These are phyloP conservation scores for Leishmania guyanensis DNA, from an alignment of 208 protist species.

Conservation along the genomic window DNA sequence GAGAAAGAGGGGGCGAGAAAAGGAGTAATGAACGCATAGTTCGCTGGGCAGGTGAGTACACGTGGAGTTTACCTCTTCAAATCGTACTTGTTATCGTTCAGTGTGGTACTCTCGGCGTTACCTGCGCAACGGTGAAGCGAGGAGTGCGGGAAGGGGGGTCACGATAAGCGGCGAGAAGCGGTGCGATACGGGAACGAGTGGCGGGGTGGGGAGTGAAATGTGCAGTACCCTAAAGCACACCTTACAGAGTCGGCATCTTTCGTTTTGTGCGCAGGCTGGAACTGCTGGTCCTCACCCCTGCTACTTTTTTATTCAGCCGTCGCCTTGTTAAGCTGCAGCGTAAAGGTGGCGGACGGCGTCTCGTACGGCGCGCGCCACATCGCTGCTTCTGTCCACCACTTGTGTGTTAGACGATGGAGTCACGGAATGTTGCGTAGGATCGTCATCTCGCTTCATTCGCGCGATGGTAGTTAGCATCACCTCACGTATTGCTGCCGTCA, in stretches of 20 bases:
- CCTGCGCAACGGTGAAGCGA: neutral
- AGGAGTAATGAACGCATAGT: neutral
- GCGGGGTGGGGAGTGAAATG: neutral
- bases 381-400: neutral
- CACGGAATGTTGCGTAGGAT: neutral
- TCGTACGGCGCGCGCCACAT: constrained; percentile 4
- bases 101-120: neutral
- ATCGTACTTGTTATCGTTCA: neutral
- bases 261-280: neutral
- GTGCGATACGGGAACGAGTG: neutral
- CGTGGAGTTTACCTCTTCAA: neutral
- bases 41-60: neutral
- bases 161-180: neutral
- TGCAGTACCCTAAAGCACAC: neutral
- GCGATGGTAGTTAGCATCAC: constrained; percentile 12
- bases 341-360: constrained; percentile 4
- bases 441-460: neutral
- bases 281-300: neutral
- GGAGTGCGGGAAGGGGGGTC: neutral
- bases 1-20: neutral
- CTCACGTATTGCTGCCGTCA: constrained; percentile 16
- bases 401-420: neutral
- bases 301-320: neutral
- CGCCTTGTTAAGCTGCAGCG: neutral
- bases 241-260: neutral